Base-by-base conservation (phyloP, 768 basidiomycete species). In the Hebeloma cylindrosporum region DNA sequence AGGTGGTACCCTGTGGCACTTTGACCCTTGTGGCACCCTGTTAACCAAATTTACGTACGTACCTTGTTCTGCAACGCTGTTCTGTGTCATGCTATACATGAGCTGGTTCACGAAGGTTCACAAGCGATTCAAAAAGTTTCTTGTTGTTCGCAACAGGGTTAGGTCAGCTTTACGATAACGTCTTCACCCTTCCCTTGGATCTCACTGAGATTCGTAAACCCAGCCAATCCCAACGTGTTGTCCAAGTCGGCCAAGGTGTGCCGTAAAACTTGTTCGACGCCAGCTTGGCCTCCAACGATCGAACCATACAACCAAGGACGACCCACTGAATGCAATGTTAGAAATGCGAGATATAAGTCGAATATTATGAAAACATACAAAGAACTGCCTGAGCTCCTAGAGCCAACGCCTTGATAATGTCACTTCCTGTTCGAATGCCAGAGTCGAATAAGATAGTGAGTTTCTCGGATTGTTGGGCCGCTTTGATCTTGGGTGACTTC, bases 351-450 rank as follows among this genome's bases (percentile, higher is more conserved):
- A 21, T 17, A 11, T 6, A 26, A 35, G 10, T 22, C 18, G 17
- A 18, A 37, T n/a, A 23, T 7, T 18, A 21, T 4, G 27, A 45
- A 25, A 16, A 74, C 86, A 54, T 52, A 89, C 82, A 70, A 14
- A 93, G 62, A 11, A 93, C 82, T 6, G 72, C 89, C 53, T 93
- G 84, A 6, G 93, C 92, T 30, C 93, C 91, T 0, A 94, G 71
- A 1, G 90, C 90, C 21, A 93, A 65, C 0, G 93, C 92, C 62
- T 89, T 88, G 63, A 91, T 73, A 34, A 93, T 78, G 50, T 95
- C 93, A 32, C 80, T 78, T 8, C 88, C 92, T 0, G 83, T 87
- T 32, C 92, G 79, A 47, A 93, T 83, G 5, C 92, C 90, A 39
- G 82, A 91, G 58, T 85, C 83, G 54, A 86, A 89, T 3, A 93